Evolutionary conservation across 2,329 filamentous ascomycete species (phyloP).

Genomic region (Daldinia eschscholtzii): DNA sequence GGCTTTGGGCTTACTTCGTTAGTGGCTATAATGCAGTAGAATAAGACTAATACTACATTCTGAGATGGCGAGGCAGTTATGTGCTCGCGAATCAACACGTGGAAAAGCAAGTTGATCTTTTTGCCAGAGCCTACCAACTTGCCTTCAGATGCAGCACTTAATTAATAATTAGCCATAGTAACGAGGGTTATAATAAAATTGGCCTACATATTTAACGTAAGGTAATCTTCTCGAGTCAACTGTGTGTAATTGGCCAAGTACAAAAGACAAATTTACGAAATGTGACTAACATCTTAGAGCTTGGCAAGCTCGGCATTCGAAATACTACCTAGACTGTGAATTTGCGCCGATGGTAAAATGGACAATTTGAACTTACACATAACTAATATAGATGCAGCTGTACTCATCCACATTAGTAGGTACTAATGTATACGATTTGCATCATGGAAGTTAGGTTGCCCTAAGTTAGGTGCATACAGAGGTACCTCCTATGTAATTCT

Average conservation of each 20-base stretch:
- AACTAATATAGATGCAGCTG: neutral
- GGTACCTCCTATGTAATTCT: no score
- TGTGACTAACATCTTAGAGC: neutral
- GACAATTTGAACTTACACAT: neutral
- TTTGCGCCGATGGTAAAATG: neutral
- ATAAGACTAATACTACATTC: conserved; percentile 25
- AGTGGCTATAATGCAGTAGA: neutral
- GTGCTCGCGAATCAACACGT: conserved; percentile 25
- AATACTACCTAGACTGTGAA: neutral
- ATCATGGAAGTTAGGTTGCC: neutral
- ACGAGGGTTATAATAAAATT: neutral
- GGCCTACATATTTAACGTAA: no score
- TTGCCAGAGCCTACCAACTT: neutral
- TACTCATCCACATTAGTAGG: no score
- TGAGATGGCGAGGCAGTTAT: conserved; percentile 21
- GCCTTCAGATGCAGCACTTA: neutral
- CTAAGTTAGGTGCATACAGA: neutral
- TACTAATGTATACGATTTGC: neutral
- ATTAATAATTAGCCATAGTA: neutral
- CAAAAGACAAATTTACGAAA: neutral
- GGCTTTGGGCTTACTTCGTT: conserved; percentile 7
- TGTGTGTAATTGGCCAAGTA: no score
- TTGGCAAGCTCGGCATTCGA: neutral
- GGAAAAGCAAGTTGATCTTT: conserved; percentile 17
- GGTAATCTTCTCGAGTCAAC: no score